Conservation (phyloP, 2,329 filamentous ascomycete genomes). For the Claviceps citrina region DNA sequence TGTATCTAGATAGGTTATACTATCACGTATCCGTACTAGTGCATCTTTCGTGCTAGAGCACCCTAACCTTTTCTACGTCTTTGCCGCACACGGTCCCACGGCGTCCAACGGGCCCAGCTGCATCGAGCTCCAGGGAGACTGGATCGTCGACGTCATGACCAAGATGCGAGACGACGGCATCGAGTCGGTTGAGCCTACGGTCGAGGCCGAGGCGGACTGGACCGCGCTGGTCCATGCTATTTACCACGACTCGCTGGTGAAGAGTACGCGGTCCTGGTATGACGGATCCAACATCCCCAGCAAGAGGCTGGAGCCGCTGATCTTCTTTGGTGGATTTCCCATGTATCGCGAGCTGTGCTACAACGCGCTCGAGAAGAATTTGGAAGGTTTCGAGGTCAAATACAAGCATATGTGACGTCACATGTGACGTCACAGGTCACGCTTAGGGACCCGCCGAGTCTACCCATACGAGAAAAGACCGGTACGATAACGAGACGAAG, state of each 20-base stretch:
- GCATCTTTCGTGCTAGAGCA: too few relatives aligned
- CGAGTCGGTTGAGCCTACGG: background rate
- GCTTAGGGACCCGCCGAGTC: too few relatives aligned
- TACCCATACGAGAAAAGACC: too few relatives aligned
- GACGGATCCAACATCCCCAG: background rate
- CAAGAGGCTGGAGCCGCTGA: background rate
- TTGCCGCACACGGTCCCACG: conserved; percentile 8
- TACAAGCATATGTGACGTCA: too few relatives aligned
- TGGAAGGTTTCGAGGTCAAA: background rate
- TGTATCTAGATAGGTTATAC: too few relatives aligned
- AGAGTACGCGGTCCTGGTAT: background rate
- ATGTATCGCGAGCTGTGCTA: background rate
- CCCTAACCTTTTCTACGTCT: background rate
- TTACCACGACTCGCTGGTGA: background rate
- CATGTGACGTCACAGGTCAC: too few relatives aligned
- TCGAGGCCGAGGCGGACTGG: background rate
- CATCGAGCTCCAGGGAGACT: conserved; percentile 6
- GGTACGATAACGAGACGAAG: too few relatives aligned
- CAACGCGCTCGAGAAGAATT: background rate
- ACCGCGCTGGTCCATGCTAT: background rate
- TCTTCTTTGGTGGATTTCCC: background rate
- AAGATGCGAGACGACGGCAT: background rate
- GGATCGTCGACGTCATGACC: background rate
- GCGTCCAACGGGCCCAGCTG: conserved; percentile 9
- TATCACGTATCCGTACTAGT: too few relatives aligned